Base-by-base conservation (phyloP, 176 grass and related monocot genomes). In the Aegilops umbellulata region DNA sequence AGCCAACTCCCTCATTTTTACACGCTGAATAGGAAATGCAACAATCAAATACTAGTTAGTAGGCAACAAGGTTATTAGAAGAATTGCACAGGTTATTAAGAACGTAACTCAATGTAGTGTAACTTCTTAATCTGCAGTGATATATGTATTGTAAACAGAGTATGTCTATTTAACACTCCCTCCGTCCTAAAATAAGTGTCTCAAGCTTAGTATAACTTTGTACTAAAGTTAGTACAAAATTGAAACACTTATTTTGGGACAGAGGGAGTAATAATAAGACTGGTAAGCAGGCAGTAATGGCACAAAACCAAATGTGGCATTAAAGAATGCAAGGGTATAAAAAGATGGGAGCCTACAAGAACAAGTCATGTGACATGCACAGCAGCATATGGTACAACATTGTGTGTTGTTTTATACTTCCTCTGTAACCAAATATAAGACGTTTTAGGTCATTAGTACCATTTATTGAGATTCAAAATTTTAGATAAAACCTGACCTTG, bases 1-100 rank as follows among this genome's bases (percentile, higher is more conserved):
- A 83, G 97, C 97, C 80, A 95, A 88, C 85, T 96, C 97, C 84
- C 87, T 94, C 78, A 99, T 80, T 84, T 94, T 92, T 76, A 83
- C 69, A 82, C 92, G 92, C 97, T 99, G 86, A 55, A 85, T 68
- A 10, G 63, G 83, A 81, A 80, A n/a, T 55, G 58, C 22, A 89
- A 84, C 67, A 60, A 80, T 53, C 24, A 83, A 67, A 88, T 8
- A 88, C 12, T 31, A 73, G 44, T 93, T 66, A 34, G 80, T 25
- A 66, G 82, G 74, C 49, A 68, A 70, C 57, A 74, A 30, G 14
- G 38, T 64, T 86, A 63, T 80, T 73, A 27, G 51, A 82, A 27
- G 41, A 81, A 82, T 62, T 69, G 4, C 63, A 81, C 10, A 82
- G 27, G 49, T 9, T 44, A 89, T 75, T 74, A 75, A 75, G 23